Evolutionary conservation across 2,329 filamentous ascomycete species (phyloP).

Genomic region (Ophiosphaerella korrae): DNA sequence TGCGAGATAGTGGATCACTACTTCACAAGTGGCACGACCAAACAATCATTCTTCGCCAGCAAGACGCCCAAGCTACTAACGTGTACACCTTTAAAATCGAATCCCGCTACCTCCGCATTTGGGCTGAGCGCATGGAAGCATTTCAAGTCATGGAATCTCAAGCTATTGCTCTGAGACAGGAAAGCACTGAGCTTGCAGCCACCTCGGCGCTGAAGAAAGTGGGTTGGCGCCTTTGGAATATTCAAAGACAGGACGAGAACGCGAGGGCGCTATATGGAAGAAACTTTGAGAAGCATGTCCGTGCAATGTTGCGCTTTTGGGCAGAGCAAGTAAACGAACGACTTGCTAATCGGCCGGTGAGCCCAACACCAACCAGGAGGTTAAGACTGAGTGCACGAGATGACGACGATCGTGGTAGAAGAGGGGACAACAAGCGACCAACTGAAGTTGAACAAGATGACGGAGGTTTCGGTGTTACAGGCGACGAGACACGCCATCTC

Average conservation of each 20-base stretch:
- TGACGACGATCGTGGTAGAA: conserved; percentile 6
- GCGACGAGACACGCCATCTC: conserved; percentile 38
- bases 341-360: conserved; percentile 24
- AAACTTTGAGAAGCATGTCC: conserved; percentile 60
- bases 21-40: conserved; percentile 52
- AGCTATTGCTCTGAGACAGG: conserved; percentile 53
- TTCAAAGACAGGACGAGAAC: conserved; percentile 56
- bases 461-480: conserved; percentile 10
- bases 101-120: conserved; percentile 33
- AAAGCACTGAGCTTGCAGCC: conserved; percentile 55
- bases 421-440: conserved; percentile 5
- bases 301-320: conserved; percentile 63
- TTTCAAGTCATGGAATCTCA: conserved; percentile 45
- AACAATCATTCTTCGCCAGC: conserved; percentile 31
- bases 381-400: conserved; percentile 16
- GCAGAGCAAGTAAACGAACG: conserved; percentile 49
- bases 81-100: conserved; percentile 33
- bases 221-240: conserved; percentile 63
- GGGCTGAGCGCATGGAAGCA: conserved; percentile 30
- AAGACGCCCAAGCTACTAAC: conserved; percentile 31
- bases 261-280: conserved; percentile 59
- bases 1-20: conserved; percentile 35
- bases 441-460: background rate
- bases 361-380: conserved; percentile 29
- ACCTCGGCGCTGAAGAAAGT: conserved; percentile 59